These are phyloP conservation scores for Microstegium vimineum DNA, from an alignment of 176 grass and related monocot genomes.

Conservation along the genomic window DNA sequence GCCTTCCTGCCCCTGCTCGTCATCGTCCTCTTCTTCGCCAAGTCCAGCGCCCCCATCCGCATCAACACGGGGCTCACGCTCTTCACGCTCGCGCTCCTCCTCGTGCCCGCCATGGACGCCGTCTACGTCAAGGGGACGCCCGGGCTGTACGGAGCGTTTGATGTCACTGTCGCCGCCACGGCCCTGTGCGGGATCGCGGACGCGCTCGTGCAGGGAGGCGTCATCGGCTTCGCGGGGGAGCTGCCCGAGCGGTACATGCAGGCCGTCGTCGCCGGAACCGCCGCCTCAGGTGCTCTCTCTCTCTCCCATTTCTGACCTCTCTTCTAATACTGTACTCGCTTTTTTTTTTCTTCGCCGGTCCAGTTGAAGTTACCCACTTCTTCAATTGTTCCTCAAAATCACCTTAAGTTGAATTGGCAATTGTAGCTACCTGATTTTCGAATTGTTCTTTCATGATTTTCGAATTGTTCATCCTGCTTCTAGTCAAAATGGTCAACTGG, in stretches of 20 bases:
- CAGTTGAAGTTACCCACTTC: not conserved
- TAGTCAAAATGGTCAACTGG: not conserved
- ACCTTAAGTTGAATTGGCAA: not conserved
- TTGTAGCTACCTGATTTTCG: not conserved
- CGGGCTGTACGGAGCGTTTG: constrained; percentile 54
- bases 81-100: constrained; percentile 63
- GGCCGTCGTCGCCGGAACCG: constrained; percentile 75
- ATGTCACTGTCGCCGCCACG: constrained; percentile 64
- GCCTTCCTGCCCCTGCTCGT: constrained; percentile 52
- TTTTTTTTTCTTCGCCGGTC: not conserved
- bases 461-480: not conserved
- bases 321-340: not conserved
- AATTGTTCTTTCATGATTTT: not conserved
- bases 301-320: not conserved
- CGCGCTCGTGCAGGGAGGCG: constrained; percentile 85
- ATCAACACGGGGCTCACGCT: constrained; percentile 77
- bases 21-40: constrained; percentile 73
- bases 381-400: not conserved
- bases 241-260: constrained; percentile 91
- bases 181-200: constrained; percentile 63
- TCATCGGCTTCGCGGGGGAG: constrained; percentile 84
- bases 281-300: constrained; percentile 42
- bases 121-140: constrained; percentile 61
- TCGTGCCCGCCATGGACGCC: constrained; percentile 80
- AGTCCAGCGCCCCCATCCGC: constrained; percentile 48